These are phyloP conservation scores for Ophiocordyceps camponoti-floridani DNA, from an alignment of 2,329 filamentous ascomycete genomes.

Conservation along the genomic window DNA sequence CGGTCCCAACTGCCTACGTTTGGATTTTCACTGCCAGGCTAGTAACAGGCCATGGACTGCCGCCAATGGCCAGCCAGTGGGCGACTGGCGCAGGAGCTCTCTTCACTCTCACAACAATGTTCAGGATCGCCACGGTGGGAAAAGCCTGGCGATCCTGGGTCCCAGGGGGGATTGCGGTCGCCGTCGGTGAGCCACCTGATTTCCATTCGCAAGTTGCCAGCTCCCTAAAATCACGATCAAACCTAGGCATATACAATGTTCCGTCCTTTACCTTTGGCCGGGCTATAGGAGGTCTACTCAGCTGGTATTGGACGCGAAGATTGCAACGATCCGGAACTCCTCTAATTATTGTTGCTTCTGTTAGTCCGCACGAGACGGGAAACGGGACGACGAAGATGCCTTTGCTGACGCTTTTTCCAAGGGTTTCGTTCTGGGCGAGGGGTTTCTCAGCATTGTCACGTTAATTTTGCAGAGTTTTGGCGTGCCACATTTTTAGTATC, in stretches of 20 bases:
- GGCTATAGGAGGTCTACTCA: constrained; percentile 56
- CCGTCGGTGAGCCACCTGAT: constrained; percentile 43
- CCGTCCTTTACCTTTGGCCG: constrained; percentile 88
- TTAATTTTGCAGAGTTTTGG: constrained; percentile 58
- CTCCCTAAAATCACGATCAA: neutral
- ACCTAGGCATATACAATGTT: constrained; percentile 81
- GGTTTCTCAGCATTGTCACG: constrained; percentile 82
- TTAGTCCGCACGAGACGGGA: constrained; percentile 8
- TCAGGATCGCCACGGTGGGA: constrained; percentile 42
- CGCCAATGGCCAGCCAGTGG: constrained; percentile 66
- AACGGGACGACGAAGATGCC: neutral
- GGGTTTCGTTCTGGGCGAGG: constrained; percentile 86
- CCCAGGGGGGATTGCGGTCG: constrained; percentile 88
- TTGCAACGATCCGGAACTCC: constrained; percentile 44
- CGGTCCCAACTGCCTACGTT: constrained; percentile 86
- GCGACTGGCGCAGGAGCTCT: constrained; percentile 56
- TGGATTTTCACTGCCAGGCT: constrained; percentile 95
- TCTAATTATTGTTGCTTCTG: constrained; percentile 71
- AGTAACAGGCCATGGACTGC: constrained; percentile 79
- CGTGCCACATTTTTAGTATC: constrained; percentile 56
- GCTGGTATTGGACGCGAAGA: constrained; percentile 57
- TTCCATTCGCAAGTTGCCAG: neutral
- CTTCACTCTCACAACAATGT: constrained; percentile 52
- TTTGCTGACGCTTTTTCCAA: constrained; percentile 8
- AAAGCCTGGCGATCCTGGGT: constrained; percentile 56